Conservation (phyloP, 2,329 filamentous ascomycete species). For the Trichoderma polysporum region DNA sequence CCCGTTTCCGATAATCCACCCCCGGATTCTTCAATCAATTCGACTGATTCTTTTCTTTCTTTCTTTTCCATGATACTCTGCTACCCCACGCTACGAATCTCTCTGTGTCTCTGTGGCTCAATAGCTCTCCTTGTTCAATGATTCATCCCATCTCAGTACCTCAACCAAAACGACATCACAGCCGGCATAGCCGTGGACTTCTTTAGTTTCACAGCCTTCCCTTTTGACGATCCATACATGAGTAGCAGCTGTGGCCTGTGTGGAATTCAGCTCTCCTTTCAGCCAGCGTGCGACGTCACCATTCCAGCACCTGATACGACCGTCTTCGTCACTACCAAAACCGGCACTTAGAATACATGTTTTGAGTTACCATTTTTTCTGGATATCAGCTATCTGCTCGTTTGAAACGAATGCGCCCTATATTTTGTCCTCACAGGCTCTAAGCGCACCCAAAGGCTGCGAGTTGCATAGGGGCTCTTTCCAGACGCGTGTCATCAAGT, state of each 20-base stretch:
- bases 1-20: slow-evolving; percentile 22
- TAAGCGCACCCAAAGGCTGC: background rate
- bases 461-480: background rate
- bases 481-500: background rate
- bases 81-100: slow-evolving; percentile 16
- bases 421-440: background rate
- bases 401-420: background rate
- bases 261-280: background rate
- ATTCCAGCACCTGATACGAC: background rate
- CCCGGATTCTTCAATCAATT: slow-evolving; percentile 22
- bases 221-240: slow-evolving; percentile 8
- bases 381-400: background rate
- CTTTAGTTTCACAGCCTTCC: background rate
- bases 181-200: background rate
- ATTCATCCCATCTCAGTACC: background rate
- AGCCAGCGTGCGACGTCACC: background rate
- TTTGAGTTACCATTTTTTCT: background rate
- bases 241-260: background rate
- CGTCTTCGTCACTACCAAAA: background rate
- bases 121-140: slow-evolving; percentile 7
- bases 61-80: slow-evolving; percentile 14
- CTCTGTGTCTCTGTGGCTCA: slow-evolving; percentile 1
- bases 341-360: background rate
- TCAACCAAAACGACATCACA: background rate
- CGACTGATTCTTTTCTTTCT: slow-evolving; percentile 18